A percentile compares a stretch with the other conserved stretches of the same genome.
Evolutionary conservation across 2,329 filamentous ascomycete genomes (phyloP).

Genomic region (Annulohypoxylon truncatum): DNA sequence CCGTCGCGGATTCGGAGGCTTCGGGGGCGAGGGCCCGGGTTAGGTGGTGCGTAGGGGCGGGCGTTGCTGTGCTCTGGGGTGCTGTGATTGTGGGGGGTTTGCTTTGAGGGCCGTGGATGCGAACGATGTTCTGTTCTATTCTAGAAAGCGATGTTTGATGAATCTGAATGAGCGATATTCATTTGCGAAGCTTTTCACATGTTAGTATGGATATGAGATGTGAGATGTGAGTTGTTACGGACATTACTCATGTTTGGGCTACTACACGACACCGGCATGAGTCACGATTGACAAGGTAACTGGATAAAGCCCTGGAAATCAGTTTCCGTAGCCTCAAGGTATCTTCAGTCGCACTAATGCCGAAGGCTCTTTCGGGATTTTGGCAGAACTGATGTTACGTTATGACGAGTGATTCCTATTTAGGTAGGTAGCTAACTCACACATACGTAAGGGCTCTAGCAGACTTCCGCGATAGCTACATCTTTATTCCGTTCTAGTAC

Average conservation of each 20-base stretch:
- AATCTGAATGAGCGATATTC: conserved; percentile 5
- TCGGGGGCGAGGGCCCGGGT: conserved; percentile 1
- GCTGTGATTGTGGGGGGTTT: background rate
- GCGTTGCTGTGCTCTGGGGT: conserved; percentile 11
- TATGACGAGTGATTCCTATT: background rate
- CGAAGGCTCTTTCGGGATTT: background rate
- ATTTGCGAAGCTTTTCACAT: background rate
- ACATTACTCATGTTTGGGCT: background rate
- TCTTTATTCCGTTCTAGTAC: background rate
- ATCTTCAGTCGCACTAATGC: background rate
- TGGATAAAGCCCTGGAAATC: background rate
- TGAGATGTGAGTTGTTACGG: background rate
- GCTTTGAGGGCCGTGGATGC: background rate
- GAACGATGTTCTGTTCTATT: background rate
- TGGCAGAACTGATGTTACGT: background rate
- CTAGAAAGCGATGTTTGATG: background rate
- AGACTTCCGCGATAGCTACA: too few relatives aligned
- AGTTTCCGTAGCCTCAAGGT: background rate
- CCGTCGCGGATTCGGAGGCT: conserved; percentile 1
- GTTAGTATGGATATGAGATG: background rate
- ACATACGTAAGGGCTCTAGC: too few relatives aligned
- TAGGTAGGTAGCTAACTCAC: background rate
- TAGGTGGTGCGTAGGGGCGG: conserved; percentile 14
- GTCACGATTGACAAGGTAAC: background rate
- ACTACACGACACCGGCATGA: background rate